Conservation (phyloP, 2,329 filamentous ascomycete genomes). For the Colletotrichum chrysophilum region DNA sequence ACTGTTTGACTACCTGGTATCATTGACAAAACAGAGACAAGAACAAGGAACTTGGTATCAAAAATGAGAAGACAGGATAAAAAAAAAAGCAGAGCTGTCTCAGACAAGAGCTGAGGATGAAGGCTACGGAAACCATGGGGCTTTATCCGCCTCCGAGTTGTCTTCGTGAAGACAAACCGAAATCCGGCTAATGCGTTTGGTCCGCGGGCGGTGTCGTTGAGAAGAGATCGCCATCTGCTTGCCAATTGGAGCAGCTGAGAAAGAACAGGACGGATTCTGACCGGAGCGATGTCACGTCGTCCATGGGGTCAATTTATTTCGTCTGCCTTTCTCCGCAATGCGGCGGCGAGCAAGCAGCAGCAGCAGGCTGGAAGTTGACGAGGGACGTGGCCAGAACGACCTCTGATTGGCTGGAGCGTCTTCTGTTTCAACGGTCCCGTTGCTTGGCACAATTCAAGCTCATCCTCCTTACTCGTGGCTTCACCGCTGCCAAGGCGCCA, state of each 20-base stretch:
- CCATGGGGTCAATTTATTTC: not conserved
- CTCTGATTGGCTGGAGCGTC: not conserved
- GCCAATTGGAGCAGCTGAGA: not conserved
- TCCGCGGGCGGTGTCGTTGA: not conserved
- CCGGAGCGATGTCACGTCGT: conserved; percentile 8
- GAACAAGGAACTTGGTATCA: not conserved
- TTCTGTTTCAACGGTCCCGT: not conserved
- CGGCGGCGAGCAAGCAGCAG: not conserved
- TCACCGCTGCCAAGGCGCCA: conserved; percentile 1
- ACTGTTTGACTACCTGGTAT: not conserved
- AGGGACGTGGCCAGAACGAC: not conserved
- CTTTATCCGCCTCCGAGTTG: not conserved
- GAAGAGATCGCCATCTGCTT: not conserved
- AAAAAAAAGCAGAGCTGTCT: not conserved
- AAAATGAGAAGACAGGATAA: not conserved
- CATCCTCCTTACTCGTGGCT: not conserved
- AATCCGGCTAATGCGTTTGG: not conserved
- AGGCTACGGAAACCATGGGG: not conserved
- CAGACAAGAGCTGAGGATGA: not conserved
- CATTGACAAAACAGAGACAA: not conserved
- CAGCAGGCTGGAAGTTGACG: not conserved
- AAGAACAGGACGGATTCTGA: not conserved
- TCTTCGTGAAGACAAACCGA: not conserved
- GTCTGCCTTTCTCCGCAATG: not conserved
- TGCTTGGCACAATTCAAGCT: conserved; percentile 15